Evolutionary conservation across 2,329 filamentous ascomycete species (phyloP).

Genomic region (Tolypocladium ovalisporum): DNA sequence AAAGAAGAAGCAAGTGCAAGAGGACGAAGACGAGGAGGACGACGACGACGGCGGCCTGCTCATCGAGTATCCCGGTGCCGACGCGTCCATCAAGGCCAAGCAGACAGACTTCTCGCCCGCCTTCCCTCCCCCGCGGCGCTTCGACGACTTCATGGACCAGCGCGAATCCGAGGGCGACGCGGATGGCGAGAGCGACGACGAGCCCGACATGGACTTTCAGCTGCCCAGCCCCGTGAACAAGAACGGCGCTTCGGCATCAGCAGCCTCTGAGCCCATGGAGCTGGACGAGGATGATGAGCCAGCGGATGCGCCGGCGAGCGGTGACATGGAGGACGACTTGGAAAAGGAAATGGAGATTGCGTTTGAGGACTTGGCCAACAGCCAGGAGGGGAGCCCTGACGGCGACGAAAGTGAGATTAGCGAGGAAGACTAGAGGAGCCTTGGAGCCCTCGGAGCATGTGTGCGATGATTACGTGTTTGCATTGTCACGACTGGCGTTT

Average conservation of each 20-base stretch:
- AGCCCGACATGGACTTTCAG: constrained; percentile 39
- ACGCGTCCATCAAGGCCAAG: constrained; percentile 20
- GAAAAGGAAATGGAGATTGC: constrained; percentile 43
- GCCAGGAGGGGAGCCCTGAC: constrained; percentile 36
- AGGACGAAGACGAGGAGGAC: constrained; percentile 42
- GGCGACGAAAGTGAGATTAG: constrained; percentile 56
- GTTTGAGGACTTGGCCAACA: constrained; percentile 41
- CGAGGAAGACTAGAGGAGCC: constrained; percentile 43
- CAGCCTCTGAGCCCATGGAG: constrained; percentile 17
- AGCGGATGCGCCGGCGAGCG: constrained; percentile 17
- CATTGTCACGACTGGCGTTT: not conserved
- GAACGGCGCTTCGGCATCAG: constrained; percentile 17
- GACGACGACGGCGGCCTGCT: constrained; percentile 47
- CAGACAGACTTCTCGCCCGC: constrained; percentile 36
- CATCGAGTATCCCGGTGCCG: constrained; percentile 46
- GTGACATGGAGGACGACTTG: constrained; percentile 25
- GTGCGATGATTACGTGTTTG: not conserved
- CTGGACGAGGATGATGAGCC: constrained; percentile 13
- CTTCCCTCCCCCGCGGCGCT: constrained; percentile 35
- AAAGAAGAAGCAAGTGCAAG: constrained; percentile 19
- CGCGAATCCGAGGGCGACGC: constrained; percentile 34
- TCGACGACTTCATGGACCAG: constrained; percentile 41
- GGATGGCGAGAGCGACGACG: constrained; percentile 36
- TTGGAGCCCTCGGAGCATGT: not conserved
- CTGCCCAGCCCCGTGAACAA: constrained; percentile 42